Conservation (phyloP, 1,139 yeast genomes). For the Yamadazyma membranifaciens region DNA sequence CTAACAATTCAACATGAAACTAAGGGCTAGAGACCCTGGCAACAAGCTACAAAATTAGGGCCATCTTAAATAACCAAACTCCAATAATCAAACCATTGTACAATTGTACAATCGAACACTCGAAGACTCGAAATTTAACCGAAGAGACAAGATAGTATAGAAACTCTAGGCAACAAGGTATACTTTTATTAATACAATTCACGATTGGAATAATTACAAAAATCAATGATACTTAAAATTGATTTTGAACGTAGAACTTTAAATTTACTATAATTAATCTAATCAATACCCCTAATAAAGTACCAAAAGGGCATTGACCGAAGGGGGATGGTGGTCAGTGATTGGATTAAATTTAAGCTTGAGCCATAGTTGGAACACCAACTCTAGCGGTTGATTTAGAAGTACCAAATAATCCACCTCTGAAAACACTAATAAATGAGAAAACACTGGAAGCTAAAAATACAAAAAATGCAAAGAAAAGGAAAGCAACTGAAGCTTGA, state of each 20-base stretch:
- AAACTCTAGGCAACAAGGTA: neutral
- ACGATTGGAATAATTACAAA: too few relatives aligned
- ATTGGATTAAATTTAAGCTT: constrained; percentile 47
- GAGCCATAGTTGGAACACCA: constrained; percentile 87
- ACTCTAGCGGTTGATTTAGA: constrained; percentile 56
- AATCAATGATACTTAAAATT: too few relatives aligned
- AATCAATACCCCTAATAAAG: too few relatives aligned
- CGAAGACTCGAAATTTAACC: too few relatives aligned
- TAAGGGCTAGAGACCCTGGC: neutral
- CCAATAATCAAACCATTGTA: too few relatives aligned
- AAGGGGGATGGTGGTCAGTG: too few relatives aligned
- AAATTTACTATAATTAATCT: too few relatives aligned
- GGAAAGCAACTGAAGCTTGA: constrained; percentile 88
- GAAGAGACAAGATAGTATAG: neutral
- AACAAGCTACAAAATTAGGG: neutral
- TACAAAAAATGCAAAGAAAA: constrained; percentile 79
- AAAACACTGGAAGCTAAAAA: constrained; percentile 68
- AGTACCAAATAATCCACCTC: constrained; percentile 73
- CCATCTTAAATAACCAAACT: too few relatives aligned
- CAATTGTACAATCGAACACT: too few relatives aligned
- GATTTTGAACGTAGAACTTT: too few relatives aligned
- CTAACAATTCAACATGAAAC: too few relatives aligned
- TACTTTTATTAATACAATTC: constrained; percentile 1
- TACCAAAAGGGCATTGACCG: too few relatives aligned
- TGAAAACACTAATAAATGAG: constrained; percentile 55